Conservation (phyloP, 805 yeast species). For the Lachancea sp. region DNA sequence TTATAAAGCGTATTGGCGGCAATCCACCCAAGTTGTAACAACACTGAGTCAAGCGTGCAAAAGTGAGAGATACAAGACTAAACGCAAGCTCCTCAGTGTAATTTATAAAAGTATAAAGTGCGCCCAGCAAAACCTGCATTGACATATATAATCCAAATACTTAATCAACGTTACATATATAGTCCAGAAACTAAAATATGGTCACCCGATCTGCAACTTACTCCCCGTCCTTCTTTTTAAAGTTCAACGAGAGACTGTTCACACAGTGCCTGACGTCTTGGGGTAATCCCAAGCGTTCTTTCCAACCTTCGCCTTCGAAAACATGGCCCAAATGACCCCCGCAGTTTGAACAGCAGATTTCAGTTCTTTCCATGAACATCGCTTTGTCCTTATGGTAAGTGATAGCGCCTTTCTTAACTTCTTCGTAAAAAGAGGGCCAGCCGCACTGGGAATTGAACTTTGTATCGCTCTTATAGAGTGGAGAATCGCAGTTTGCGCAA, state of each 20-base stretch:
- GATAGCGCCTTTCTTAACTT: constrained; percentile 68
- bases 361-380: constrained; percentile 78
- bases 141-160: no score
- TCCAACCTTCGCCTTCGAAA: constrained; percentile 87
- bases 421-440: constrained; percentile 96
- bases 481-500: constrained; percentile 82
- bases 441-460: constrained; percentile 93
- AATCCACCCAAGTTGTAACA: no score
- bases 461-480: constrained; percentile 70
- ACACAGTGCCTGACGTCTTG: constrained; percentile 94
- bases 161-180: no score
- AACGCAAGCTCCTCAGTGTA: no score
- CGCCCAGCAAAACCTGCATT: no score
- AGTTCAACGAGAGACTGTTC: constrained; percentile 75
- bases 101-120: no score
- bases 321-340: constrained; percentile 96
- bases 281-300: constrained; percentile 37
- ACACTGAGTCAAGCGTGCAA: neutral
- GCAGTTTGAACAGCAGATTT: constrained; percentile 81
- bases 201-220: neutral
- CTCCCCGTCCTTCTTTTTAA: constrained; percentile 30
- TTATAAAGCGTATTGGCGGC: no score
- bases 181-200: neutral
- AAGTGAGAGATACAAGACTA: neutral
- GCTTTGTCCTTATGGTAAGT: constrained; percentile 52